A percentile compares a stretch with the other conserved stretches of the same genome.
Conservation (phyloP, 495 filamentous ascomycete genomes). For the Xanthoparmelia taractica region DNA sequence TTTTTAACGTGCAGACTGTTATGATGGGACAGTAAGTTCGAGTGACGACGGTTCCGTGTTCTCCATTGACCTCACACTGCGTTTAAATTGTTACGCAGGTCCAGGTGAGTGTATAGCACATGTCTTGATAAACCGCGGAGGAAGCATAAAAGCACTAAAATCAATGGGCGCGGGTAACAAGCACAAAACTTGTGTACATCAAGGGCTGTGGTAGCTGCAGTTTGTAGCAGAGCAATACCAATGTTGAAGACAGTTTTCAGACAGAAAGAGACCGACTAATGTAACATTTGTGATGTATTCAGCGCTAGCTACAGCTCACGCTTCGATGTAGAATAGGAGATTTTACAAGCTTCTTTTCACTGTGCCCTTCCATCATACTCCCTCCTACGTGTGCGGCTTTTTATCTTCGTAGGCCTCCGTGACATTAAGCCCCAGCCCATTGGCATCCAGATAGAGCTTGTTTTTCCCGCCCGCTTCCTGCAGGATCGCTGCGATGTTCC, state of each 20-base stretch:
- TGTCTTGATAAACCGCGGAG: neutral
- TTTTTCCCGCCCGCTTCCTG: conserved; percentile 84
- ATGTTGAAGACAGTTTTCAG: too few species aligned
- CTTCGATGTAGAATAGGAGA: conserved; percentile 7
- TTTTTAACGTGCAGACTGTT: conserved; percentile 59
- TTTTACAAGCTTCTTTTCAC: neutral
- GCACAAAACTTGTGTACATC: neutral
- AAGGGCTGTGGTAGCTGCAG: too few species aligned
- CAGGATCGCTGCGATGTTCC: conserved; percentile 72
- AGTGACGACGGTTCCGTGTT: neutral
- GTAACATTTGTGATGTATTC: conserved; percentile 1
- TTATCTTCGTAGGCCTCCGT: conserved; percentile 48
- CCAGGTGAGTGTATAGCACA: neutral
- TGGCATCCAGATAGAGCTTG: conserved; percentile 85
- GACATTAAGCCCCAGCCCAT: conserved; percentile 87
- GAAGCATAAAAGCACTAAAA: conserved; percentile 1
- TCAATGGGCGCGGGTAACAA: neutral
- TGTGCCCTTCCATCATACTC: neutral
- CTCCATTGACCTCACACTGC: neutral
- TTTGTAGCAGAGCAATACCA: neutral
- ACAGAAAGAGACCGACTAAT: too few species aligned
- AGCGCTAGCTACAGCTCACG: neutral
- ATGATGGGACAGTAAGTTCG: conserved; percentile 20
- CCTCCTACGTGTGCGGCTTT: conserved; percentile 22
- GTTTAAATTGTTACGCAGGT: neutral